Base-by-base conservation (phyloP, 148 eudicot species). In the Polygonum maritimum region DNA sequence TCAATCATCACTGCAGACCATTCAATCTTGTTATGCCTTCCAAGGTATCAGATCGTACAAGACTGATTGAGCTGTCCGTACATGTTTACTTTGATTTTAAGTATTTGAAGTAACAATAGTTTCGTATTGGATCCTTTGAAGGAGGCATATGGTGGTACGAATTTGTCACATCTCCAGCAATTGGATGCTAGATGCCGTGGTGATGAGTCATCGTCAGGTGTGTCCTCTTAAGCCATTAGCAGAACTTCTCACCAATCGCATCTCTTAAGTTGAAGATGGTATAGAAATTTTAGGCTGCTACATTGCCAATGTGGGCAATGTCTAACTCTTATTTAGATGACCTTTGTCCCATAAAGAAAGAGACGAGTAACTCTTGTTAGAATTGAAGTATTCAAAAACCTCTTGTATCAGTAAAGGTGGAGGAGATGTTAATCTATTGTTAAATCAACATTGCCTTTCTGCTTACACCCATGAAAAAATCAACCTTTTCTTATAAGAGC, bases 241-340 rank as follows among this genome's bases (percentile, higher is more conserved):
- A 33, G 69, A 63, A 33, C 5, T 63, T 63, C 69, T 26, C 69
- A 63, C 44, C 41, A 7, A 36, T 15, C 10, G 21, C 45, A 16
- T 67, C 71, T 67, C 21, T 63, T 63, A 67, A 67, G 21, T 67
- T 36, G 71, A 67, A 67, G 71, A 67, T 67, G 71, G 45, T 67
- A 67, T 67, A 67, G 19, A 36, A 36, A 14, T 35, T 33, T 63
- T 63, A 35, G 71, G 38, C 71, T 67, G 19, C 45, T 67, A 67
- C 45, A 36, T 67, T 22, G 44, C 71, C 44, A 67, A 5, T 0
- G 15, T 49, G 54, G 54, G 16, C 14, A 49, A 49, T 67, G 71
- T 67, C 71, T 67, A 67, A 67, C 71, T 67, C 11, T 12, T 38
- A n/a, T 67, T 35, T 36, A 38, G 41, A 38, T 36, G 19, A 15